These are phyloP conservation scores for Penicillium goetzii DNA, from an alignment of 495 filamentous ascomycete species.

Conservation along the genomic window DNA sequence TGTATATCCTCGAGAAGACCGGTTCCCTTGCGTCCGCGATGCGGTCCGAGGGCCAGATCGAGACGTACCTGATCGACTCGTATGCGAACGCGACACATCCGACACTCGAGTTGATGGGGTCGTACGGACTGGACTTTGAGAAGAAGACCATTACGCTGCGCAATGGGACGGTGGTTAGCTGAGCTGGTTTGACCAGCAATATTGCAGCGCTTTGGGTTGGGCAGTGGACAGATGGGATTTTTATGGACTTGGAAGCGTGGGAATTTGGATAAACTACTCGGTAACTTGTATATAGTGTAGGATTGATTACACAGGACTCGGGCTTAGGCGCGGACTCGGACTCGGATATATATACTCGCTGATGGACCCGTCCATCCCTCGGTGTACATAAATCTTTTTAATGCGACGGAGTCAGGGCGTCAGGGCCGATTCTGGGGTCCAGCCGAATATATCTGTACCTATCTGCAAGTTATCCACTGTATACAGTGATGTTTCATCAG, in stretches of 20 bases:
- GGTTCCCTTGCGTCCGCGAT: constrained; percentile 41
- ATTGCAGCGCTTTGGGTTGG: neutral
- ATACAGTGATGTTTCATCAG: neutral
- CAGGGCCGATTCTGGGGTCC: neutral
- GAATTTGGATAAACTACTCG: neutral
- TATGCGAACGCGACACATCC: constrained; percentile 30
- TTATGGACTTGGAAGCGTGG: too few relatives aligned
- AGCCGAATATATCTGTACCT: neutral
- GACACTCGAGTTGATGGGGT: constrained; percentile 30
- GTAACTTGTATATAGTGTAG: constrained; percentile 9
- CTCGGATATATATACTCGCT: neutral
- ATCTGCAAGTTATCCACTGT: neutral
- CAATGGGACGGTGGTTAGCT: constrained; percentile 47
- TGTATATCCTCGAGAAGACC: constrained; percentile 56
- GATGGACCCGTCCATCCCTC: neutral
- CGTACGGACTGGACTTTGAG: constrained; percentile 47
- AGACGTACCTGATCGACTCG: constrained; percentile 37
- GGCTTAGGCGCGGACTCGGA: neutral
- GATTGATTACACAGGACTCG: neutral
- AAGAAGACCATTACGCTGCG: constrained; percentile 46
- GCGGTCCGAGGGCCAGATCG: constrained; percentile 40
- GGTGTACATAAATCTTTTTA: neutral
- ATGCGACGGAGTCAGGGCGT: neutral
- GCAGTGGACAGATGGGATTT: neutral
- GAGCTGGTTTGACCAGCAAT: constrained; percentile 8